Percentiles rank a stretch among this genome's conserved stretches.
phyloP scores from a whole-genome alignment of 805 yeast species.

The Komagataella pseudopastoris region DNA sequence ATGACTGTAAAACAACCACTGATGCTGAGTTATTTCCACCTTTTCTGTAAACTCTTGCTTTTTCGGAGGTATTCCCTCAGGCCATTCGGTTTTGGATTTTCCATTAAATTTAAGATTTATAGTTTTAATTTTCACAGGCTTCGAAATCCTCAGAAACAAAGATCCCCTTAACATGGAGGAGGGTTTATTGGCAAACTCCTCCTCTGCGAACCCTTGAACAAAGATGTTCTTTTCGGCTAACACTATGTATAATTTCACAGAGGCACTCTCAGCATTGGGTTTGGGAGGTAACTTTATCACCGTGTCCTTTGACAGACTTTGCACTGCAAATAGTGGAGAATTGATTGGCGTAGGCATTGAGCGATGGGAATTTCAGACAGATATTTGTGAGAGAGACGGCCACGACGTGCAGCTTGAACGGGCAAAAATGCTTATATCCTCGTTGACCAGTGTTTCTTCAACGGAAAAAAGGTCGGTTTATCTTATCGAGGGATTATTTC shows the following conservation, averaged over 20 bases:
- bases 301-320: conserved; percentile 20
- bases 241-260: conserved; percentile 57
- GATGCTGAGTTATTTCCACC: conserved; percentile 57
- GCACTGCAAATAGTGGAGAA: conserved; percentile 37
- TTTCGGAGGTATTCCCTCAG: conserved; percentile 95
- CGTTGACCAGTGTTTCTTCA: neutral
- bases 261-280: conserved; percentile 47
- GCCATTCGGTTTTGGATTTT: conserved; percentile 78
- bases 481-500: neutral
- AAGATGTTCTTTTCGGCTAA: conserved; percentile 73
- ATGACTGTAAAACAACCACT: conserved; percentile 76
- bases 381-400: neutral
- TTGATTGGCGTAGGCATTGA: conserved; percentile 9
- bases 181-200: conserved; percentile 51
- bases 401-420: neutral
- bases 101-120: conserved; percentile 57
- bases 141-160: conserved; percentile 51
- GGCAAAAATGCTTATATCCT: neutral
- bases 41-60: conserved; percentile 52
- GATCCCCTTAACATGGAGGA: conserved; percentile 79
- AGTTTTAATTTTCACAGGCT: conserved; percentile 57
- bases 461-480: neutral
- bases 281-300: conserved; percentile 36
- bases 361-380: neutral
- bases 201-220: conserved; percentile 65